These are phyloP conservation scores for Phialocephala sp. DNA, from an alignment of 2,329 filamentous ascomycete genomes.

Conservation along the genomic window DNA sequence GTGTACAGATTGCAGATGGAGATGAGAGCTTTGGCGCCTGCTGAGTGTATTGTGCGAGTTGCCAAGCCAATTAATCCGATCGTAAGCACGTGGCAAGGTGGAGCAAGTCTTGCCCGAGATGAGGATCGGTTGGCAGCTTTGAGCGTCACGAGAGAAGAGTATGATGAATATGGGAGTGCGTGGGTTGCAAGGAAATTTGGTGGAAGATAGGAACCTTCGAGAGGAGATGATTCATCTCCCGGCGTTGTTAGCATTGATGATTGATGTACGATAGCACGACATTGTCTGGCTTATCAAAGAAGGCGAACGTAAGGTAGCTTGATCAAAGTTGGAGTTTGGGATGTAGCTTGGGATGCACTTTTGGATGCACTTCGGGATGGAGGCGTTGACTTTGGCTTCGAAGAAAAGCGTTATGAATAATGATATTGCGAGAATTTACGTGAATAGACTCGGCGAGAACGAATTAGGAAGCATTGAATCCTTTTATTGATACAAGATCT, in stretches of 20 bases:
- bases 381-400: too few relatives aligned
- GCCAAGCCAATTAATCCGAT: conserved; percentile 74
- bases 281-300: too few relatives aligned
- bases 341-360: too few relatives aligned
- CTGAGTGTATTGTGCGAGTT: conserved; percentile 79
- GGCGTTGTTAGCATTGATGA: neutral
- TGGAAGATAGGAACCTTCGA: conserved; percentile 37
- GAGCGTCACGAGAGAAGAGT: conserved; percentile 85
- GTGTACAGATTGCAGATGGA: conserved; percentile 79
- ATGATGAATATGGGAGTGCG: conserved; percentile 80
- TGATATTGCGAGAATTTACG: neutral
- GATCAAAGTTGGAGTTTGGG: too few relatives aligned
- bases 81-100: conserved; percentile 84
- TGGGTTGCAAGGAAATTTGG: conserved; percentile 79
- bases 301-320: too few relatives aligned
- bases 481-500: neutral
- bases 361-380: too few relatives aligned
- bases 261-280: too few relatives aligned
- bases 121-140: conserved; percentile 66
- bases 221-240: neutral
- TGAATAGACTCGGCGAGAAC: neutral
- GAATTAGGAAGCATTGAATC: neutral
- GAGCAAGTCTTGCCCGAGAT: conserved; percentile 76
- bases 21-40: conserved; percentile 71
- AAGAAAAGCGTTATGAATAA: too few relatives aligned